Evolutionary conservation across 139 green algal species (phyloP).

Genomic region (Tetradesmus obliquus): DNA sequence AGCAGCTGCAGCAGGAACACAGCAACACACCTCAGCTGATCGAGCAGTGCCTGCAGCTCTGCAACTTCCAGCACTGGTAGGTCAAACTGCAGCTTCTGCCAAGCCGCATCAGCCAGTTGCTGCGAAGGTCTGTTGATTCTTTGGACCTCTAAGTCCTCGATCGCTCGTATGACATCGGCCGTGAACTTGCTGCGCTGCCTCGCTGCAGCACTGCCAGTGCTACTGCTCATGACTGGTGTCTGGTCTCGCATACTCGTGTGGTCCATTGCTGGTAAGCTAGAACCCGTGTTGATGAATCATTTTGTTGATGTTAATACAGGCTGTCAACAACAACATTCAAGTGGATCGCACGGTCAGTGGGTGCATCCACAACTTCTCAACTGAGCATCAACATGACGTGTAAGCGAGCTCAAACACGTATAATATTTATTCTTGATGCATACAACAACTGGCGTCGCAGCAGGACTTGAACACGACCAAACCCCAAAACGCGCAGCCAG

Average conservation of each 20-base stretch:
- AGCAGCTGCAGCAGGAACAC: neutral
- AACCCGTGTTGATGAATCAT: neutral
- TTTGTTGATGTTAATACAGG: no score
- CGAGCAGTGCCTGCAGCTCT: slow-evolving; percentile 36
- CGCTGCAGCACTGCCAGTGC: neutral
- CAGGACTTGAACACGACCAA: neutral
- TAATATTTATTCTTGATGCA: no score
- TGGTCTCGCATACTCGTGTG: neutral
- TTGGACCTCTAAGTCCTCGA: slow-evolving; percentile 20
- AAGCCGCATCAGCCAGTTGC: slow-evolving; percentile 38
- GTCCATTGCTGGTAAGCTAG: neutral
- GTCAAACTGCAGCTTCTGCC: slow-evolving; percentile 47
- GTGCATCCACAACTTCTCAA: no score
- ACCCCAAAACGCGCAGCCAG: neutral
- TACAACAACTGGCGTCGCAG: no score
- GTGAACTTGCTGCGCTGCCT: slow-evolving; percentile 31
- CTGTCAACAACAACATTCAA: no score
- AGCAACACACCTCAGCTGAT: slow-evolving; percentile 15
- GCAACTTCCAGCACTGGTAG: slow-evolving; percentile 23
- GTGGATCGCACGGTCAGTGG: no score
- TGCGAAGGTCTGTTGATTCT: neutral
- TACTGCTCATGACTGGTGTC: neutral
- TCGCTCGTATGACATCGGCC: slow-evolving; percentile 3
- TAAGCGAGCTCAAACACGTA: no score
- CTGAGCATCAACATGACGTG: no score